Percentiles rank a stretch among this genome's conserved stretches.
Conservation (phyloP, 306 rosid species). For the Hippophae gyantsensis region DNA sequence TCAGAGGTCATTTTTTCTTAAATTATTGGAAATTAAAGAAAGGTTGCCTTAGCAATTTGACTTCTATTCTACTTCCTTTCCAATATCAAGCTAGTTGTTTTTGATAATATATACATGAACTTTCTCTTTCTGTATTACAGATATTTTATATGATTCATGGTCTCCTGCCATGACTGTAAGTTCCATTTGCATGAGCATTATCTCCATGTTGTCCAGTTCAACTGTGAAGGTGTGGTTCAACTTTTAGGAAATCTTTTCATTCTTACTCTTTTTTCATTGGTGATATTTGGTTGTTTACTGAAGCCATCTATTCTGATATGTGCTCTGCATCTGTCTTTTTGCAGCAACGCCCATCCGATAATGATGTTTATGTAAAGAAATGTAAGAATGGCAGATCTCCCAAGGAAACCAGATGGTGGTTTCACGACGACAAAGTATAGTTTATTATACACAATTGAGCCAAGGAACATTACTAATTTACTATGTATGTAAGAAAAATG, state of each 20-base stretch:
- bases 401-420: conserved; percentile 41
- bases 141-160: conserved; percentile 39
- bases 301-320: not conserved
- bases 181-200: conserved; percentile 34
- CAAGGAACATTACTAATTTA: not conserved
- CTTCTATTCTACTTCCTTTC: not conserved
- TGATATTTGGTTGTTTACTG: not conserved
- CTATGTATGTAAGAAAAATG: conserved; percentile 4
- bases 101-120: not conserved
- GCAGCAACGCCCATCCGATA: conserved; percentile 36
- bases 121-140: conserved; percentile 11
- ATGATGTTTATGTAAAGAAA: conserved; percentile 34
- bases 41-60: not conserved
- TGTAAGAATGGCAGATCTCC: conserved; percentile 36
- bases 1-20: not conserved
- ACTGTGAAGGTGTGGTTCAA: conserved; percentile 24
- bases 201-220: conserved; percentile 38
- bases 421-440: conserved; percentile 34
- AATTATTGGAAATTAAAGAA: not conserved
- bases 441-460: conserved; percentile 9
- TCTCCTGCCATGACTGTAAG: conserved; percentile 36
- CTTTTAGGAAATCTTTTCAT: not conserved
- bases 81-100: not conserved
- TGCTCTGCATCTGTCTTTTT: not conserved
- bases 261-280: not conserved